Base-by-base conservation (phyloP, 2,329 filamentous ascomycete species). In the Stachybotrys chartarum region DNA sequence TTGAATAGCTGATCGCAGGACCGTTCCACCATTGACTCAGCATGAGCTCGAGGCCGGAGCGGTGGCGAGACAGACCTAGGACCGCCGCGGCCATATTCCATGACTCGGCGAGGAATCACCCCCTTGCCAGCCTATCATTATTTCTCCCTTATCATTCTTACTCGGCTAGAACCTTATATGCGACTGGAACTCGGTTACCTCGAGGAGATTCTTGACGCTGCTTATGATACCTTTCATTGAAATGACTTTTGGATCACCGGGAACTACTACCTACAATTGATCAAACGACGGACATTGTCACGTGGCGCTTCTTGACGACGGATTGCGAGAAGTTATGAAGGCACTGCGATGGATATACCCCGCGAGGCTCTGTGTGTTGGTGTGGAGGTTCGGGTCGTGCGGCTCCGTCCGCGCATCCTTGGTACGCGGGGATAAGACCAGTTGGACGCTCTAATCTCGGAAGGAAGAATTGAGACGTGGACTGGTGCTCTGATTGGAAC, bases 311-410 rank as follows among this genome's bases (percentile, higher is more conserved):
- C 60, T 64, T 65, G 60, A 67, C 66, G 62, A 64, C 56, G 55
- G 65, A 68, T 63, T 64, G 68, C 61, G 64, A 66, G 59, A 69
- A 65, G 64, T 65, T 61, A 66, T 61, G 62, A 68, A 62, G 68
- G 67, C 70, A 70, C 67, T 68, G 69, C 68, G 70, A 72, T 70
- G 70, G 70, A 72, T 72, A 72, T 72, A 72, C 70, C 70, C 69
- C 67, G 66, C 64, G 69, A 71, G 66, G 66, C 68, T 68, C 64
- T 67, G 68, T 66, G 68, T 70, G 45, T 47, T 47, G 45, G 7
- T 47, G 45, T 39, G 35, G 35, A 39, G 35, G 35, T 39, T 39
- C 35, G 35, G 35, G 35, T 7, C 35, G 7, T 39, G 35, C 35
- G 35, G 35, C 35, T 39, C 12, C 12, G 35, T 39, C 35, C 12